Evolutionary conservation across 371 early-diverging fungal genomes (phyloP), one percentile per base, ranked within the genome.

Genomic region (Amoeboradix gromovi): DNA sequence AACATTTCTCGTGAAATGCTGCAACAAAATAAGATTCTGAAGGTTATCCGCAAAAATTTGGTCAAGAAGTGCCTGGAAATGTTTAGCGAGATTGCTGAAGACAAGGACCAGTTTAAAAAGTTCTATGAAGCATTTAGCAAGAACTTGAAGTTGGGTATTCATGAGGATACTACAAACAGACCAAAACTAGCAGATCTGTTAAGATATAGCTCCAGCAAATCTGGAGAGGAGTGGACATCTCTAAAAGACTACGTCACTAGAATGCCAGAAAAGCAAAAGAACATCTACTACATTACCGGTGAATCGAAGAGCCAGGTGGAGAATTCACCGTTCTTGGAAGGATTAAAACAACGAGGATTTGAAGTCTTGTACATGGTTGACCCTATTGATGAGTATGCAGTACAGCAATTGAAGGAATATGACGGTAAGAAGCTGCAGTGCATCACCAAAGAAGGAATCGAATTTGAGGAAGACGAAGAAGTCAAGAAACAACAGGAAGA

Each of bases 1-100:
- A 94, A 92, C 72, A 90, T 97, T 0, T 91, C 92, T 0, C 86
- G 98, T 72, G 98, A 97, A 76, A 89, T 91, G 1, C 79, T 94
- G 1, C 95, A 94, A 77, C 86, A 90, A 67, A 82, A 85, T 74
- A 80, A 81, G 70, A 79, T 83, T 5, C 79, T 94, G 71, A 85
- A 85, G 73, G 73, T 84, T 31, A 90, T 96, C 71, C 81, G 82
- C 72, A 91, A 88, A 78, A 87, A 84, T 69, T 68, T 96, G 48
- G 78, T 89, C 68, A 87, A 85, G 77, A 94, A 92, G 79, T 80
- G 87, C 22, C 72, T 93, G 31, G 92, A 92, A 29, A 82, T 93
- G 82, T 84, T 96, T 73, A 77, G 76, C 67, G 74, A 79, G 29
- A 70, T 92, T 29, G 76, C 85, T n/a, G 76, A 82, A 69, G 88